A percentile compares a stretch with the other conserved stretches of the same genome.
These are phyloP conservation scores for Trichoderma oligosporum DNA, from an alignment of 2,329 filamentous ascomycete species.

Conservation along the genomic window DNA sequence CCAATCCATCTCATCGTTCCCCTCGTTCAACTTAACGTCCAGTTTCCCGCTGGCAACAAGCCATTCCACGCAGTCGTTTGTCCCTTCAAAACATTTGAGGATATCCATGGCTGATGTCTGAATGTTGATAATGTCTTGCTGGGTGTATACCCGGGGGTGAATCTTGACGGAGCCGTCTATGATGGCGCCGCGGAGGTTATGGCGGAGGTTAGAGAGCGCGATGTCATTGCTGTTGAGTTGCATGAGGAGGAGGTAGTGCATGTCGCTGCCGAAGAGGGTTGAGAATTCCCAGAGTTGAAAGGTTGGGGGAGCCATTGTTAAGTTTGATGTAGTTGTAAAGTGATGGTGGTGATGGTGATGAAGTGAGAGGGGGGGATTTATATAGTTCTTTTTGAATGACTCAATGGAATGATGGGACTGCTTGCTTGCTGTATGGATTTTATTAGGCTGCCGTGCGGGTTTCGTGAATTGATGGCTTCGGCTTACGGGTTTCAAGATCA, in stretches of 20 bases:
- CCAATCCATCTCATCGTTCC: background rate
- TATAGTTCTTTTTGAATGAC: too few relatives aligned
- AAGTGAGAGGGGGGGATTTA: too few relatives aligned
- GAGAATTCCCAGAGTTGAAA: background rate
- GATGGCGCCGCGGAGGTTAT: too few relatives aligned
- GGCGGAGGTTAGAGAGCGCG: background rate
- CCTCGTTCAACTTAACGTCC: background rate
- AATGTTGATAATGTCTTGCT: background rate
- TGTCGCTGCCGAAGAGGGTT: background rate
- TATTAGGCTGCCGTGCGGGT: too few relatives aligned
- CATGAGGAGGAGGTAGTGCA: background rate
- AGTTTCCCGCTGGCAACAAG: background rate
- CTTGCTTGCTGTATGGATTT: too few relatives aligned
- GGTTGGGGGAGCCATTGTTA: background rate
- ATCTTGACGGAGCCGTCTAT: background rate
- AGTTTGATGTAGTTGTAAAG: too few relatives aligned
- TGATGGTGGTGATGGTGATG: too few relatives aligned
- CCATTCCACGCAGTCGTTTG: background rate
- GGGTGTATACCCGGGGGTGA: background rate
- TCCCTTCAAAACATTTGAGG: background rate
- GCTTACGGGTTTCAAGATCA: too few relatives aligned
- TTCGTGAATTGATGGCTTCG: too few relatives aligned
- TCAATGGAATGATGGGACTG: too few relatives aligned
- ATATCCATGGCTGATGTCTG: background rate
- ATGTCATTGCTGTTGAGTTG: background rate